phyloP scores from a whole-genome alignment of 345 rosid species.

The Brassica napus region Da-Ae NC_063449.1:46216501-46217000 shows the following conservation, averaged over 20 bases:
- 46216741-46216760: not conserved
- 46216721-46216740: not conserved
- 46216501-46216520: not conserved
- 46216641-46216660: not conserved
- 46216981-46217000: no score
- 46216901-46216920: no score
- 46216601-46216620: not conserved
- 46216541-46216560: slow-evolving; percentile 5
- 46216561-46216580: slow-evolving; percentile 1
- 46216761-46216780: not conserved
- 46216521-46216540: not conserved
- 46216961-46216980: no score
- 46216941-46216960: no score
- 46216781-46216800: not conserved
- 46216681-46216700: not conserved
- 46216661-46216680: not conserved
- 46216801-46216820: not conserved
- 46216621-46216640: not conserved
- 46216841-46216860: no score
- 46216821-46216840: not conserved
- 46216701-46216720: not conserved
- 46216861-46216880: no score
- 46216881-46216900: no score
- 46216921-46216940: no score
- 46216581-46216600: not conserved